These are phyloP conservation scores for Phoenix dactylifera DNA, from an alignment of 176 grass and related monocot genomes.

Conservation along the genomic window DNA sequence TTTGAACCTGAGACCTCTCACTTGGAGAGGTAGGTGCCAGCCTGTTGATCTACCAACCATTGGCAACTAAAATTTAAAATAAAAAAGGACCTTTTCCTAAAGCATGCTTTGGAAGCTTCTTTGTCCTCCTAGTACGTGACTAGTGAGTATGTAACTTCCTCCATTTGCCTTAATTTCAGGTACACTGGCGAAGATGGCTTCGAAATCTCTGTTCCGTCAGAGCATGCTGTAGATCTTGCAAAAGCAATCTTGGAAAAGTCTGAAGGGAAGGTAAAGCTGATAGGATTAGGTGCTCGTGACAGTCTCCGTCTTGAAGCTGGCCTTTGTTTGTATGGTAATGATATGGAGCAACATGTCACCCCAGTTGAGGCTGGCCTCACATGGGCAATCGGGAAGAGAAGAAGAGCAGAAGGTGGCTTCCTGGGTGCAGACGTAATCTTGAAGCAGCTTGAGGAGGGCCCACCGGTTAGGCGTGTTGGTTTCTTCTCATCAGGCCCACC, in stretches of 20 bases:
- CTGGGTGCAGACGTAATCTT: slow-evolving; percentile 83
- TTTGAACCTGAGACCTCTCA: too few relatives aligned
- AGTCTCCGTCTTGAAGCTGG: slow-evolving; percentile 93
- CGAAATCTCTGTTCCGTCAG: slow-evolving; percentile 91
- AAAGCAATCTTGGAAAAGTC: slow-evolving; percentile 87
- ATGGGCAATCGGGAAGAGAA: slow-evolving; percentile 91
- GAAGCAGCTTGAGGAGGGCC: slow-evolving; percentile 87
- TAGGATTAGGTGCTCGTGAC: slow-evolving; percentile 84
- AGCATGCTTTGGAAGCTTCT: too few relatives aligned
- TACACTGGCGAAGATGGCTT: slow-evolving; percentile 98
- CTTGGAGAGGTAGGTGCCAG: too few relatives aligned
- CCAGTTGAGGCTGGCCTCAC: slow-evolving; percentile 89
- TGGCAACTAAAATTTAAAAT: too few relatives aligned
- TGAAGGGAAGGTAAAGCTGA: slow-evolving; percentile 73
- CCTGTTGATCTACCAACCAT: too few relatives aligned
- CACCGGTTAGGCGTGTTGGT: slow-evolving; percentile 71
- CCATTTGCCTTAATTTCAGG: slow-evolving; percentile 34
- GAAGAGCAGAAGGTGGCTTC: slow-evolving; percentile 79
- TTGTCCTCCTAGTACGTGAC: too few relatives aligned
- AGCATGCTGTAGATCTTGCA: slow-evolving; percentile 75
- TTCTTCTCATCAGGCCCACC: slow-evolving; percentile 75
- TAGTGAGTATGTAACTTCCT: too few relatives aligned
- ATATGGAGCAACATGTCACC: slow-evolving; percentile 92
- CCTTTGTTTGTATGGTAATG: slow-evolving; percentile 91
- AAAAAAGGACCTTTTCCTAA: too few relatives aligned